Evolutionary conservation across 2,329 filamentous ascomycete species (phyloP), one percentile per base, ranked within the genome.

Genomic region (Curvularia lunata): DNA sequence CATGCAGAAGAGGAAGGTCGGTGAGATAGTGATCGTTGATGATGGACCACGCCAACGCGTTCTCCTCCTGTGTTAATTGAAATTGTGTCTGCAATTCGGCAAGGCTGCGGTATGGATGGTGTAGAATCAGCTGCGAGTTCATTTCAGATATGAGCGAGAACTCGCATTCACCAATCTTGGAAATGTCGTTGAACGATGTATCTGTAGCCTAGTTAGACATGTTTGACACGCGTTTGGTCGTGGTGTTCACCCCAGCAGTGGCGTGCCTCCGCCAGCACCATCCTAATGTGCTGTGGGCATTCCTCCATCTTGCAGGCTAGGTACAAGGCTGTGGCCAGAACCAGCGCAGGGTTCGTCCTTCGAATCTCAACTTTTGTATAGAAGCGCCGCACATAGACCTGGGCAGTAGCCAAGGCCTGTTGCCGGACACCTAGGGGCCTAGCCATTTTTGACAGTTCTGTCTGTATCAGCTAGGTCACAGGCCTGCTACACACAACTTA

Each of bases 281-380:
- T 85, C 28, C 95, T 87, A 70, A 99, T 98, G 76, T 99, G 95
- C 76, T 98, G 94, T 2, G 95, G 95, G 49, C 89, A 93, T 77
- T 99, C 95, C 77, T 99, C 95, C 87, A 96, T 97, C 79, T 99
- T 99, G 81, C 92, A 97, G 19, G 95, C 93, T 34, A 99, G 83
- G 76, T 99, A 99, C 59, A 98, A 85, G 5, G 94, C 91, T 1
- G 95, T 98, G n/a, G 92, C 89, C 64, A 97, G 85, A 57, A 98
- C 87, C 34, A 98, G 87, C 73, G 96, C 97, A 4, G 94, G 92
- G 69, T 98, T 99, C 47, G 93, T 97, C 62, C 89, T 88, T 56
- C 94, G 89, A 64, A 98, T 92, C 72, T 97, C 92, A 68, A 97
- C 90, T 68, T 90, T 91, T 45, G 87, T 87, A 77, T 97, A 98